These are phyloP conservation scores for Panellus pusillus DNA, from an alignment of 768 basidiomycete species.

Conservation along the genomic window DNA sequence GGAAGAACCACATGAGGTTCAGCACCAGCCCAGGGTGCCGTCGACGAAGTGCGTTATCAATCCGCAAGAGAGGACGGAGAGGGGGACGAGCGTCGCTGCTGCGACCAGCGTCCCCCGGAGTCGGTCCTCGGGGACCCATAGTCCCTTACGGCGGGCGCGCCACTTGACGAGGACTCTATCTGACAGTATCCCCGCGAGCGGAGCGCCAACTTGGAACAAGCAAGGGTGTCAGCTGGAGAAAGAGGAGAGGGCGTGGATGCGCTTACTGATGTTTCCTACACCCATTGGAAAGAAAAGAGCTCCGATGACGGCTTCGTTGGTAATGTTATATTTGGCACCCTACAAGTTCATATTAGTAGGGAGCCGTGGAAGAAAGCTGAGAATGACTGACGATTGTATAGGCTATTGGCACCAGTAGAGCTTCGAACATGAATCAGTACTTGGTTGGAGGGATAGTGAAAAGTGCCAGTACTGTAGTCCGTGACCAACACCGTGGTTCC, in stretches of 20 bases:
- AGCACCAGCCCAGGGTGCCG: conserved; percentile 38
- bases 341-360: conserved; percentile 18
- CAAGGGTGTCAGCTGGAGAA: conserved; percentile 35
- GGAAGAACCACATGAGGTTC: conserved; percentile 42
- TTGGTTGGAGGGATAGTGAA: neutral
- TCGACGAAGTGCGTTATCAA: conserved; percentile 39
- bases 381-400: conserved; percentile 47
- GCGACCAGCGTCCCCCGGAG: conserved; percentile 43
- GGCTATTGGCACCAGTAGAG: conserved; percentile 45
- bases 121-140: conserved; percentile 55
- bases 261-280: conserved; percentile 41
- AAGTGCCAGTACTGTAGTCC: conserved; percentile 36
- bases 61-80: conserved; percentile 43
- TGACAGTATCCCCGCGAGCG: conserved; percentile 45
- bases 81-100: conserved; percentile 39
- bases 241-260: conserved; percentile 29
- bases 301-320: conserved; percentile 42
- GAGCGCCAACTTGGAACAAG: conserved; percentile 49
- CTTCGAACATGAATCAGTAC: conserved; percentile 3
- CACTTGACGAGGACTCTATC: conserved; percentile 41
- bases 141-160: conserved; percentile 38
- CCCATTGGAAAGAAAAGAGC: conserved; percentile 43
- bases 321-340: conserved; percentile 44
- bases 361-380: neutral
- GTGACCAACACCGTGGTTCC: conserved; percentile 34